Evolutionary conservation across 257 asterid genomes (phyloP).

Genomic region (Lavandula angustifolia): DNA sequence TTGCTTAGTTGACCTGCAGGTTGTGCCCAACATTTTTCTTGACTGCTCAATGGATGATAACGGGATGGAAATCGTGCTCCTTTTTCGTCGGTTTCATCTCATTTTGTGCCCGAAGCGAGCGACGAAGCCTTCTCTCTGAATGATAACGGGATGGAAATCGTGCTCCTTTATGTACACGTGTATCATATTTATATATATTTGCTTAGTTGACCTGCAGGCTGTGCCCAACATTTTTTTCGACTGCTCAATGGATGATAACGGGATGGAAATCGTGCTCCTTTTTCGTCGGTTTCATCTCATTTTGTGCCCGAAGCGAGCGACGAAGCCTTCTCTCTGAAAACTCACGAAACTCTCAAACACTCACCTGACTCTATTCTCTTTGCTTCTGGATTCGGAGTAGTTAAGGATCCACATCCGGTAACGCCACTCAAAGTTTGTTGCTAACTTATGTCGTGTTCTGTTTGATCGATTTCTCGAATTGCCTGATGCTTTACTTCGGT

Average conservation of each 20-base stretch:
- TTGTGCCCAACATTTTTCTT: background rate
- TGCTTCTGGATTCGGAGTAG: background rate
- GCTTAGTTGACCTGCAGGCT: slow-evolving; percentile 21
- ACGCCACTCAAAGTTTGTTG: slow-evolving; percentile 2
- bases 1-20: slow-evolving; percentile 23
- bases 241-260: too few relatives aligned
- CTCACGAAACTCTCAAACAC: background rate
- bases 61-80: too few relatives aligned
- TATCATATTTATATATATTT: too few relatives aligned
- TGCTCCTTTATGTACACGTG: too few relatives aligned
- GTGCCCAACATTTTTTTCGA: background rate
- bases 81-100: background rate
- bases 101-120: background rate
- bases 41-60: too few relatives aligned
- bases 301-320: background rate
- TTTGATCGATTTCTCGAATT: slow-evolving; percentile 4
- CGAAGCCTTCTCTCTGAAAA: background rate
- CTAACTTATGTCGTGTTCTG: background rate
- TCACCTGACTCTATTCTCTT: slow-evolving; percentile 13
- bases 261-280: too few relatives aligned
- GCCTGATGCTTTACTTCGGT: background rate
- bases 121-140: background rate
- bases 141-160: too few relatives aligned
- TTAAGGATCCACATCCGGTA: slow-evolving; percentile 15
- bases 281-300: background rate